Evolutionary conservation across 768 basidiomycete genomes (phyloP), one percentile per base, ranked within the genome.

Genomic region (Leucogyrophana mollusca): DNA sequence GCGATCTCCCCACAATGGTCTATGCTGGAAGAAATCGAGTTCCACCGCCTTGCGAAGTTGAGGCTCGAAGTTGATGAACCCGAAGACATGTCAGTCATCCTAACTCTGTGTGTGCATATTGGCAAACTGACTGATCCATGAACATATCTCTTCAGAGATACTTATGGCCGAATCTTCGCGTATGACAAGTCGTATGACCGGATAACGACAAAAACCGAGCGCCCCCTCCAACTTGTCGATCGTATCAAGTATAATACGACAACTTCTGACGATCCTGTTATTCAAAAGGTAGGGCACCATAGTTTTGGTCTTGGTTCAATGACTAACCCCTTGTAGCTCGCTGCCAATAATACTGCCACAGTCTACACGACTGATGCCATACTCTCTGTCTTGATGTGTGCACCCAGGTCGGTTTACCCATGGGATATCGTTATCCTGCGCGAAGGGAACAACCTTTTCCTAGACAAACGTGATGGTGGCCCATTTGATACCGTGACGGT

Each of bases 351-450:
- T 58, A 78, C 83, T 34, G 95, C 94, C 14, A 84, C 80, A 25
- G 82, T 98, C 45, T 99, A 94, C 64, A 85, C 93, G 9, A 99
- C 95, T 21, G 96, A 98, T 72, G 83, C 87, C 55, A 96, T 99
- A 58, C 82, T 99, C 46, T 86, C 88, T 50, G 88, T 94, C 22
- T 80, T 99, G 54, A 99, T 99, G 96, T 91, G 89, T 53, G 90
- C 95, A 7, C 85, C 94, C 9, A 79, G 96, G 55, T 94, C 93
- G 10, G 92, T 94, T 49, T 94, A 96, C 69, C 94, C 95, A 4
- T 99, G 96, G 96, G 96, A 99, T 61, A 94, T 99, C 43, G 89
- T 99, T 51, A 87, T 98, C 56, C 77, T 91, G 23, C 87, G 92
- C 23, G 93, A 96, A 62, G 94, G 93, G 34, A 85, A 93, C 72